phyloP scores from a whole-genome alignment of 2,329 filamentous ascomycete genomes.

The Curvularia verruculosa region DNA sequence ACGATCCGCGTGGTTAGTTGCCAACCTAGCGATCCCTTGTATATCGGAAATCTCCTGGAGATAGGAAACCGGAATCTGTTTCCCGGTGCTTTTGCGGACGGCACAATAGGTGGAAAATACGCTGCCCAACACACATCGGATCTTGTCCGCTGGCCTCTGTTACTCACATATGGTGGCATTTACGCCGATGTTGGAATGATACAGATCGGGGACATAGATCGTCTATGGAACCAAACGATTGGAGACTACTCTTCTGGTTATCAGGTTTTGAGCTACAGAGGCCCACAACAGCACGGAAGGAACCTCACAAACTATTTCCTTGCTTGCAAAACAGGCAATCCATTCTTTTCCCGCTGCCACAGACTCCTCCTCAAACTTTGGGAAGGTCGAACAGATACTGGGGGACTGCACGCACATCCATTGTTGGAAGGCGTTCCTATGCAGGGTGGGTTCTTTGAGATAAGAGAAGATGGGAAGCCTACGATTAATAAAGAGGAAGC shows the following conservation, averaged over 20 bases:
- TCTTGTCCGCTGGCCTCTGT: slow-evolving; percentile 62
- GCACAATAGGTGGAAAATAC: neutral
- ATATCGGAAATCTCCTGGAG: slow-evolving; percentile 54
- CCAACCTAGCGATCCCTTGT: slow-evolving; percentile 52
- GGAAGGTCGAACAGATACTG: slow-evolving; percentile 49
- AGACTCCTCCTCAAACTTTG: slow-evolving; percentile 60
- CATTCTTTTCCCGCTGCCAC: slow-evolving; percentile 58
- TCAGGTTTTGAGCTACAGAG: slow-evolving; percentile 34
- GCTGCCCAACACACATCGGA: slow-evolving; percentile 51
- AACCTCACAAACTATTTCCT: slow-evolving; percentile 30
- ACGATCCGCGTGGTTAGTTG: slow-evolving; percentile 59
- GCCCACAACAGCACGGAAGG: slow-evolving; percentile 22
- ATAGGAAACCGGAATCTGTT: neutral
- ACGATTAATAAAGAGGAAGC: slow-evolving; percentile 49
- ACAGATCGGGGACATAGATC: slow-evolving; percentile 63
- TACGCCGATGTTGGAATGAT: slow-evolving; percentile 65
- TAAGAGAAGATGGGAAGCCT: slow-evolving; percentile 47
- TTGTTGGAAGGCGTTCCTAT: slow-evolving; percentile 59
- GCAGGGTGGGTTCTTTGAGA: slow-evolving; percentile 49
- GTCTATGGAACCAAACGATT: slow-evolving; percentile 59
- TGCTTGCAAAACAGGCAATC: slow-evolving; percentile 48
- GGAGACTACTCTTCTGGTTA: slow-evolving; percentile 56
- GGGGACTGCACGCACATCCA: slow-evolving; percentile 56
- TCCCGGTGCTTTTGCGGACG: neutral
- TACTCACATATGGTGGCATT: slow-evolving; percentile 64